Base-by-base conservation (phyloP, 345 rosid species). In the Brassica incana region DNA sequence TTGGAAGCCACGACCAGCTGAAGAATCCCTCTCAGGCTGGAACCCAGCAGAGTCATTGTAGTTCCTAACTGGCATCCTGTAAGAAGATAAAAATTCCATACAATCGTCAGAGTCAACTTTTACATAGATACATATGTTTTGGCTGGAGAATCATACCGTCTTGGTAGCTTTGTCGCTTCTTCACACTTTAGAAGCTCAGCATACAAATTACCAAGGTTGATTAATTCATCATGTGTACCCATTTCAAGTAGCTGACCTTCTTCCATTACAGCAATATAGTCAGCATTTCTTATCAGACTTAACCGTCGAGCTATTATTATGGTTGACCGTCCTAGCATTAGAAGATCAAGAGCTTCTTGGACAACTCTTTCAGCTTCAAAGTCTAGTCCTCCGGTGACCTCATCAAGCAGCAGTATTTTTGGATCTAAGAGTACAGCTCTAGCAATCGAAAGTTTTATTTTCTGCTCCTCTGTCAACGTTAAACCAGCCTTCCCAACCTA, bases 261-360 rank as follows among this genome's bases (percentile, higher is more conserved):
- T 83, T 95, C 99, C 99, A 95, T 95, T 75, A 95, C 99, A 81
- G 99, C 98, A 79, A 95, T 95, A 78, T 93, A 95, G 84, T 95
- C 99, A 77, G 96, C 98, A 88, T 95, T 91, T 85, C 91, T 91
- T 68, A 95, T 93, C 48, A 95, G 92, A 85, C 99, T 90, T 80
- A 93, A 88, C 73, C 98, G 91, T 36, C 99, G 89, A 79, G 99
- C 99, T 66, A 95, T 95, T 79, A 95, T 95, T 81, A 95, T 93
- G 73, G 99, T 95, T 50, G 99, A 95, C 67, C 99, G 88, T 65
- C 97, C 99, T 86, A 95, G 78, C 98, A 95, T 95, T 66, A 95
- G 91, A 71, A 95, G 90, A 89, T 95, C 98, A 52, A 95, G 84
- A 78, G 99, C 89, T 78, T 88, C 94, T 85, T 95, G 98, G 74